Evolutionary conservation across 164 flowering plant species (phyloP).

Genomic region (Hamamelis virginiana): DNA sequence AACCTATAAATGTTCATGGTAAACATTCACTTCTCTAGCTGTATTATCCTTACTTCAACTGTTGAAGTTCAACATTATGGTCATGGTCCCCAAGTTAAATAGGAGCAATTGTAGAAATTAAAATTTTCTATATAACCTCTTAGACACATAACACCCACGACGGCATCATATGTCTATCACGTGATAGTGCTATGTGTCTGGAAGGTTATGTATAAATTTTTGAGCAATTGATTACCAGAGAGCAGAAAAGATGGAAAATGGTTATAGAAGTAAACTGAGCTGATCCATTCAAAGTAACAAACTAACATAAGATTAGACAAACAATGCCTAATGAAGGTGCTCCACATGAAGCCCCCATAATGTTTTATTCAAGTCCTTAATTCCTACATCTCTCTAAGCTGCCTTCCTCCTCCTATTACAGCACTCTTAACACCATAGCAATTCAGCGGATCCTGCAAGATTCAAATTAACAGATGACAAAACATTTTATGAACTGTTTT

Average conservation of each 20-base stretch:
- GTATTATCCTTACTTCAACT: too few species aligned
- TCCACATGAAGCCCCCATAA: background rate
- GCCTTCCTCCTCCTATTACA: background rate
- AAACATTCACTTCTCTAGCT: too few species aligned
- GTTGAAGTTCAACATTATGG: too few species aligned
- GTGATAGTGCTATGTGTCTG: too few species aligned
- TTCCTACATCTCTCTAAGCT: background rate
- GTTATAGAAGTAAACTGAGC: background rate
- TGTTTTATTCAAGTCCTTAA: slow-evolving; percentile 1
- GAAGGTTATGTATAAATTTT: too few species aligned
- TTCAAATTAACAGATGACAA: background rate
- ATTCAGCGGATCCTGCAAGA: slow-evolving; percentile 11
- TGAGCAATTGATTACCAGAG: background rate
- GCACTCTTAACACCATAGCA: background rate
- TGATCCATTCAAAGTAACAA: background rate
- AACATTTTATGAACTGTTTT: background rate
- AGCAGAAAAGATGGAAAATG: background rate
- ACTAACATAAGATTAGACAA: background rate
- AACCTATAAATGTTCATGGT: too few species aligned
- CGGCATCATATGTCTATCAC: too few species aligned
- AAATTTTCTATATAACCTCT: too few species aligned
- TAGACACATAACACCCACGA: too few species aligned
- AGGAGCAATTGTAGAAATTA: too few species aligned
- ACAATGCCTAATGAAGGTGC: background rate
- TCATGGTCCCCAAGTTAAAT: too few species aligned